A percentile compares a stretch with the other conserved stretches of the same genome.
Evolutionary conservation across 2,329 filamentous ascomycete species (phyloP).

Genomic region (Erysiphe pulchra): DNA sequence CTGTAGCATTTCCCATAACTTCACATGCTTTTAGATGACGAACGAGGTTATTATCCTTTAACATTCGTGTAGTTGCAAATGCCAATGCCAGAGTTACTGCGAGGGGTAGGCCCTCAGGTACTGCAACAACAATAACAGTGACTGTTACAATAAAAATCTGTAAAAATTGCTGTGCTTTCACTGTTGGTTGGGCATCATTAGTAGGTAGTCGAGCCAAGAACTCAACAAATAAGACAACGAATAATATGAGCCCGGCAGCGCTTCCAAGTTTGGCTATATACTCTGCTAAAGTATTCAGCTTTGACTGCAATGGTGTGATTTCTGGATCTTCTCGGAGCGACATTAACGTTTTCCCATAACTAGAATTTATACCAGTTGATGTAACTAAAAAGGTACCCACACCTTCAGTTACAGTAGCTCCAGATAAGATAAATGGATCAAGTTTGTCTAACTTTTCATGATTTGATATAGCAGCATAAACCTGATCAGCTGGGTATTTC

Average conservation of each 20-base stretch:
- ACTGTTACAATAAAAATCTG: conserved; percentile 37
- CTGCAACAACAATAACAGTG: conserved; percentile 42
- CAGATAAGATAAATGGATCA: conserved; percentile 61
- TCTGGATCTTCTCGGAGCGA: conserved; percentile 52
- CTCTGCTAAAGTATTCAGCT: conserved; percentile 51
- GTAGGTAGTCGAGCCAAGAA: conserved; percentile 36
- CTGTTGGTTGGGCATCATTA: conserved; percentile 20
- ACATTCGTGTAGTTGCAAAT: conserved; percentile 40
- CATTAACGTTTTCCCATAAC: conserved; percentile 55
- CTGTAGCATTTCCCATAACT: conserved; percentile 46
- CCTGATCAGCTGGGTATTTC: conserved; percentile 38
- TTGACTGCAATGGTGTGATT: conserved; percentile 54
- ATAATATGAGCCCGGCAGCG: conserved; percentile 47
- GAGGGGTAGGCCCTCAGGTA: conserved; percentile 38
- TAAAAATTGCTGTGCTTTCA: conserved; percentile 35
- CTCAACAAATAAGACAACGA: conserved; percentile 55
- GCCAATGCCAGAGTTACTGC: conserved; percentile 43
- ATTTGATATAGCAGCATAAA: conserved; percentile 34
- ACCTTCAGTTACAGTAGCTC: conserved; percentile 52
- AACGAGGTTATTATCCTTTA: conserved; percentile 47
- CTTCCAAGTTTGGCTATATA: conserved; percentile 57
- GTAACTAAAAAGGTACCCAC: conserved; percentile 54
- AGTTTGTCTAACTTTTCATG: conserved; percentile 34
- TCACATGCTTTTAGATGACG: conserved; percentile 40
- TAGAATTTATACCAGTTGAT: conserved; percentile 46